phyloP scores from a whole-genome alignment of 208 protist genomes.

The Trypanosomatidae sp. region DNA sequence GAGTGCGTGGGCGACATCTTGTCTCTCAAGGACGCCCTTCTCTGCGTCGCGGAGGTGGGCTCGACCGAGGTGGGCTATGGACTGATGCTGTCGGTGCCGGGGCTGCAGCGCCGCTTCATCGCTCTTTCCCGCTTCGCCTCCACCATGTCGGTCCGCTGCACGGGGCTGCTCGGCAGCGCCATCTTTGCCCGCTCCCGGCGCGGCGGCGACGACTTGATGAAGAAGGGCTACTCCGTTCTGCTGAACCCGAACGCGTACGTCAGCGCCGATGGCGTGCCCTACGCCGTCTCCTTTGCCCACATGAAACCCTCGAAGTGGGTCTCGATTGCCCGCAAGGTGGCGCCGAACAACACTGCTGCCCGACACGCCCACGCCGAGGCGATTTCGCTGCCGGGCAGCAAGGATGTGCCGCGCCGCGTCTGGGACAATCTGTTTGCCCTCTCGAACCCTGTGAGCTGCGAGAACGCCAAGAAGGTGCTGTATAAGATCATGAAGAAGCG shows the following conservation, averaged over 20 bases:
- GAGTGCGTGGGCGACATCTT: conserved; percentile 67
- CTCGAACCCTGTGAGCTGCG: conserved; percentile 77
- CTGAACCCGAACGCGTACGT: conserved; percentile 81
- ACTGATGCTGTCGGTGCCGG: conserved; percentile 47
- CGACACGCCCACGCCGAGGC: conserved; percentile 53
- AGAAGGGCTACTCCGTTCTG: conserved; percentile 49
- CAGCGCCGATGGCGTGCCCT: conserved; percentile 80
- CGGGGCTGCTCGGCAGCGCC: conserved; percentile 46
- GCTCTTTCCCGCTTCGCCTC: conserved; percentile 70
- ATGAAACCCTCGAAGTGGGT: conserved; percentile 57
- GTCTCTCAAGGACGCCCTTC: conserved; percentile 73
- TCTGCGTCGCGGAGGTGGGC: conserved; percentile 68
- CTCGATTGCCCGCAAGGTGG: conserved; percentile 42
- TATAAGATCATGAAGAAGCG: conserved; percentile 74
- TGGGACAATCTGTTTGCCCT: conserved; percentile 62
- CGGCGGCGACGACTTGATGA: conserved; percentile 38
- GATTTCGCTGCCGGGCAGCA: conserved; percentile 6
- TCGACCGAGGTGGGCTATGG: conserved; percentile 78
- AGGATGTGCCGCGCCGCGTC: conserved; percentile 46
- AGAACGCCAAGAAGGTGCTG: conserved; percentile 69
- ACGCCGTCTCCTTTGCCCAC: conserved; percentile 80
- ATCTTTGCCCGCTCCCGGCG: conserved; percentile 60
- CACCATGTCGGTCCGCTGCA: conserved; percentile 65
- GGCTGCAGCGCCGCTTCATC: conserved; percentile 57
- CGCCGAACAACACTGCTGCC: conserved; percentile 33